Conservation (phyloP, 495 filamentous ascomycete species). For the Penicillium paradoxum region DNA sequence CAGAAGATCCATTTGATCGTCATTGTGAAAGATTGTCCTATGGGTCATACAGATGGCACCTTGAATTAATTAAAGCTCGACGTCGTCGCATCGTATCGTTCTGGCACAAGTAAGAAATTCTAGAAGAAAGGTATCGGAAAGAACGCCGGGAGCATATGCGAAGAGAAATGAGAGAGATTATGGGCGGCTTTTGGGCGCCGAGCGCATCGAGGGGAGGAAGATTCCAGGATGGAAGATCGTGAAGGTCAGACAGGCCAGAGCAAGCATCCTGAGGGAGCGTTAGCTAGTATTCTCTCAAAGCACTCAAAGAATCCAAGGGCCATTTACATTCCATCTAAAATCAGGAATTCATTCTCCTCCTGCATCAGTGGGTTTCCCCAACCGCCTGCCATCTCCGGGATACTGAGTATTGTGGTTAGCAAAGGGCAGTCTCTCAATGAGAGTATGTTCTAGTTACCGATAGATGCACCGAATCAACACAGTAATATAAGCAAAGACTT, state of each 20-base stretch:
- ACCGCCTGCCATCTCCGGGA: constrained; percentile 61
- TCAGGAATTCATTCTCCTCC: constrained; percentile 56
- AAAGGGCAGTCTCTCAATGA: neutral
- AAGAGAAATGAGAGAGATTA: constrained; percentile 1
- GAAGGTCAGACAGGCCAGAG: constrained; percentile 38
- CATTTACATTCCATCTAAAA: constrained; percentile 52
- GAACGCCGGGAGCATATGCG: neutral
- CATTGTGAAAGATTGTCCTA: neutral
- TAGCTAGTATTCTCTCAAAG: neutral
- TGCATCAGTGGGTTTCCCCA: constrained; percentile 64
- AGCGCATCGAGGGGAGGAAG: constrained; percentile 43
- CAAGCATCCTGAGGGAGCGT: constrained; percentile 40
- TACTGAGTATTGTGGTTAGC: constrained; percentile 24
- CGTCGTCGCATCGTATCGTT: neutral
- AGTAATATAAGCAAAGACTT: constrained; percentile 52
- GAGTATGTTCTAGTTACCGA: constrained; percentile 36
- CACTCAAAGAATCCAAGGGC: neutral
- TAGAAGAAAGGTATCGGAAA: neutral
- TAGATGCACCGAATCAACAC: constrained; percentile 66
- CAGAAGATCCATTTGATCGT: no score
- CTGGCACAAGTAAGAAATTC: neutral
- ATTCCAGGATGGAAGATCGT: constrained; percentile 49
- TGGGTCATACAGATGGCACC: no score
- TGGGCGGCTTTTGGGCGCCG: constrained; percentile 21
- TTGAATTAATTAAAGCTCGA: no score